Base-by-base conservation (phyloP, 1,284 basidiomycete species). In the Ustilago crameri region DNA sequence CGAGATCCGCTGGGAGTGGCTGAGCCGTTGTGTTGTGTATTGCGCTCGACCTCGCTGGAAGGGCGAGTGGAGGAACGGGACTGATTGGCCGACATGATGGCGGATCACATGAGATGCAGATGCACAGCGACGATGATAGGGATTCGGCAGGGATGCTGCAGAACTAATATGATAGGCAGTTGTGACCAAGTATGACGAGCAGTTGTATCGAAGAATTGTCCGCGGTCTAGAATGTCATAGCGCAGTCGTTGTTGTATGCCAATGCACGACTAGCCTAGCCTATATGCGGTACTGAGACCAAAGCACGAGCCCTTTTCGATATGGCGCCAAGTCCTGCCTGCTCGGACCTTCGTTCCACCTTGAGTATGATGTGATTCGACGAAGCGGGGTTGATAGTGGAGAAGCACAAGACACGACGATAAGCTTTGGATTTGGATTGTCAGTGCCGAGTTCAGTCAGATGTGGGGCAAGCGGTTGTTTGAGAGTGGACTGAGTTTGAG, bases 31-130 rank as follows among this genome's bases (percentile, higher is more conserved):
- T 17, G 22, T 15, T 49, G 41, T 17, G 52, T 51, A 34, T 59
- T 52, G 3, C 58, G 53, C 40, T 65, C 62, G 20, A 62, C 68
- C 54, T 71, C 68, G 47, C 62, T 62, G 34, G 62, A 65, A 9
- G 57, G 68, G 17, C 54, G 68, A 18, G 62, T 65, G 17, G 52
- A 53, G 10, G 57, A 53, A n/a, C 58, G 52, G 23, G 64, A 67
- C 4, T 27, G 53, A 18, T 58, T 50, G 20, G 53, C 40, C 41
- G 68, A 61, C 68, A 71, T 71, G 17, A 0, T 47, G 22, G 42
- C 9, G 14, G 3, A 12, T 43, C 26, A 18, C 35, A 53, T 56
- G 5, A 27, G 44, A 20, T n/a, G 46, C 46, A 18, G 30, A 30
- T 15, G 3, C 9, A 22, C 37, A 34, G 5, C 8, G 38, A 40